These are phyloP conservation scores for Cucurbita pepo DNA, from an alignment of 306 rosid genomes.

Conservation along the genomic window DNA sequence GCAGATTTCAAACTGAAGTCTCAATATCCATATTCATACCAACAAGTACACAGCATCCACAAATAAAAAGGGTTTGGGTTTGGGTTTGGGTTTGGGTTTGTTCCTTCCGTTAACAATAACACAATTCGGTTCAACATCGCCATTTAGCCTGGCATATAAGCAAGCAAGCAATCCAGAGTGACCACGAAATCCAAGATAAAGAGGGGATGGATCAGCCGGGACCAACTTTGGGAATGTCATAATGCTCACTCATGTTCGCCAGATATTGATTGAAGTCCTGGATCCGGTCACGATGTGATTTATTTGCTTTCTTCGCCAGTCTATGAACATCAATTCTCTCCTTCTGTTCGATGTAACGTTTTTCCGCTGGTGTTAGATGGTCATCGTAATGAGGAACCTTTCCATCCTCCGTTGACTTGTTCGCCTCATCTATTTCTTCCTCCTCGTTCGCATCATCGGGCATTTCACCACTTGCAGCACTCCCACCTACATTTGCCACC, in stretches of 20 bases:
- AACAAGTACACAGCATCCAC: neutral
- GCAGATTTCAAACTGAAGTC: neutral
- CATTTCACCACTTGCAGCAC: conserved; percentile 37
- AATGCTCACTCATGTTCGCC: conserved; percentile 98
- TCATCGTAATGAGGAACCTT: conserved; percentile 48
- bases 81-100: neutral
- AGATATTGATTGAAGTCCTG: conserved; percentile 94
- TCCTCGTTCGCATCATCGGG: conserved; percentile 31
- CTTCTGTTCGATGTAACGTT: conserved; percentile 80
- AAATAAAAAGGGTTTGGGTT: neutral
- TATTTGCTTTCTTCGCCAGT: conserved; percentile 68
- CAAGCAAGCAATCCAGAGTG: neutral
- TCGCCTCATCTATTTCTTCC: conserved; percentile 27
- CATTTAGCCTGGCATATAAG: neutral
- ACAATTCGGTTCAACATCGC: neutral
- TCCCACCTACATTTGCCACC: conserved; percentile 18
- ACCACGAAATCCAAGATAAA: neutral
- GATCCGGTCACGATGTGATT: conserved; percentile 91
- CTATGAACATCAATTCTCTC: conserved; percentile 64
- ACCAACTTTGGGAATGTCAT: conserved; percentile 94
- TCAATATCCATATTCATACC: neutral
- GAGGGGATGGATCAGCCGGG: conserved; percentile 37
- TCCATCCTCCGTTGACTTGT: conserved; percentile 29
- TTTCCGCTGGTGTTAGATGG: conserved; percentile 81
- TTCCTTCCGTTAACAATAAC: neutral